Evolutionary conservation across 306 rosid genomes (phyloP).

Genomic region (Fragaria iinumae): DNA sequence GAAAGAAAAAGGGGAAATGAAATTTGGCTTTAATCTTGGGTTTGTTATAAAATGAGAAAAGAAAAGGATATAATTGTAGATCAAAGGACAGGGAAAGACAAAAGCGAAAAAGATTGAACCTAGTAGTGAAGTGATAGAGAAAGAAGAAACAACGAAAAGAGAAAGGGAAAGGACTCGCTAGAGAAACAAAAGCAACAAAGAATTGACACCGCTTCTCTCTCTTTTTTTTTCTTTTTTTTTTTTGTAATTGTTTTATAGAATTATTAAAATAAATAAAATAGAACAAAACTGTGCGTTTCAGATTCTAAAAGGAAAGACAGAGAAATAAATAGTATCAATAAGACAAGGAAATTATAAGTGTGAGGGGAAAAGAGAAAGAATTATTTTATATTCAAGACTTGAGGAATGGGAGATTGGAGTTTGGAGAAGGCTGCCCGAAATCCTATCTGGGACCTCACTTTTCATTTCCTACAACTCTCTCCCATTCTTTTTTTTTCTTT

Average conservation of each 20-base stretch:
- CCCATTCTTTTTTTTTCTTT: too few species aligned
- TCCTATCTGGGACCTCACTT: too few species aligned
- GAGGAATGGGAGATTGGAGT: too few species aligned
- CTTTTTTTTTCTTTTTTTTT: not conserved
- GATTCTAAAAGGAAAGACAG: too few species aligned
- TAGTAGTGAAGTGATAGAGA: conserved; percentile 29
- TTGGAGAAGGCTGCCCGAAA: too few species aligned
- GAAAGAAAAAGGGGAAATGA: not conserved
- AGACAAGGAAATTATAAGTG: not conserved
- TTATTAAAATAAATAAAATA: not conserved
- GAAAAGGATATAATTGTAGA: conserved; percentile 32
- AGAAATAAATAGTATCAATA: not conserved
- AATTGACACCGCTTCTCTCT: conserved; percentile 3
- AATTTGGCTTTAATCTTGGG: not conserved
- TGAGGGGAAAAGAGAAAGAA: not conserved
- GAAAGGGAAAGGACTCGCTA: conserved; percentile 6
- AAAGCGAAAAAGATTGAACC: conserved; percentile 52
- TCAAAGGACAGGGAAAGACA: conserved; percentile 82
- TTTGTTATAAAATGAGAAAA: conserved; percentile 3
- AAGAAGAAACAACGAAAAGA: conserved; percentile 24
- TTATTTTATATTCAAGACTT: too few species aligned
- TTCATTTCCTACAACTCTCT: too few species aligned
- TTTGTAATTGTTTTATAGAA: not conserved
- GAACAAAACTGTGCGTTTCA: not conserved
- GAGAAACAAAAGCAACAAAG: conserved; percentile 23